A percentile compares a stretch with the other conserved stretches of the same genome.
Conservation (phyloP, 1,139 yeast genomes). For the Yamadazyma pseudoaaseri region DNA sequence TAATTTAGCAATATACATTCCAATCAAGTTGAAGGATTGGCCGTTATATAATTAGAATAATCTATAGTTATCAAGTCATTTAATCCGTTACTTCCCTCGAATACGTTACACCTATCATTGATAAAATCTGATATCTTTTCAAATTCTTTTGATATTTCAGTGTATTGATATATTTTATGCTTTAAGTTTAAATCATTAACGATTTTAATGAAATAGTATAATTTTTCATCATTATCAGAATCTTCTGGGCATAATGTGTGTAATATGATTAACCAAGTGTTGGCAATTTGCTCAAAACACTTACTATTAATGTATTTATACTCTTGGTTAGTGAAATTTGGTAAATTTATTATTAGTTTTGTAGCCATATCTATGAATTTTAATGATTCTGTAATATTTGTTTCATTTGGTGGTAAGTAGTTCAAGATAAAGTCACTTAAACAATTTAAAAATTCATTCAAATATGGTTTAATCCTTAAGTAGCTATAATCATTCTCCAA, state of each 20-base stretch:
- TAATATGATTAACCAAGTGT: conserved; percentile 71
- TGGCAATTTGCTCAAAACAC: conserved; percentile 78
- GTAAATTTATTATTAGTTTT: conserved; percentile 61
- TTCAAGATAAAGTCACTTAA: conserved; percentile 77
- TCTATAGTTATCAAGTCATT: conserved; percentile 46
- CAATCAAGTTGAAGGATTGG: conserved; percentile 12
- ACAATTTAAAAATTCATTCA: conserved; percentile 75
- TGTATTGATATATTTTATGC: conserved; percentile 56
- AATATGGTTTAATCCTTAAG: conserved; percentile 69
- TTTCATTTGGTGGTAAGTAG: conserved; percentile 77
- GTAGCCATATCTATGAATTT: conserved; percentile 70
- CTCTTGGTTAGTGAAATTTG: conserved; percentile 67
- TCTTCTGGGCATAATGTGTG: conserved; percentile 29
- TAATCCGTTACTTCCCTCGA: conserved; percentile 19
- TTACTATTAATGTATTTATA: conserved; percentile 70
- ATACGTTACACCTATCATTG: conserved; percentile 13
- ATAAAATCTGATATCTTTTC: conserved; percentile 47
- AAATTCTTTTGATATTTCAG: conserved; percentile 56
- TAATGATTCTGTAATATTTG: conserved; percentile 55
- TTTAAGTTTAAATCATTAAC: conserved; percentile 34
- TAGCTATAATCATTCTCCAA: conserved; percentile 81
- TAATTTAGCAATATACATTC: background rate
- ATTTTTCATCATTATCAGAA: conserved; percentile 17
- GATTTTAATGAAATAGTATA: conserved; percentile 28
- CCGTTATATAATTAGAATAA: conserved; percentile 38